Evolutionary conservation across 1,284 basidiomycete species (phyloP).

Genomic region (Neolentinus lepideus): DNA sequence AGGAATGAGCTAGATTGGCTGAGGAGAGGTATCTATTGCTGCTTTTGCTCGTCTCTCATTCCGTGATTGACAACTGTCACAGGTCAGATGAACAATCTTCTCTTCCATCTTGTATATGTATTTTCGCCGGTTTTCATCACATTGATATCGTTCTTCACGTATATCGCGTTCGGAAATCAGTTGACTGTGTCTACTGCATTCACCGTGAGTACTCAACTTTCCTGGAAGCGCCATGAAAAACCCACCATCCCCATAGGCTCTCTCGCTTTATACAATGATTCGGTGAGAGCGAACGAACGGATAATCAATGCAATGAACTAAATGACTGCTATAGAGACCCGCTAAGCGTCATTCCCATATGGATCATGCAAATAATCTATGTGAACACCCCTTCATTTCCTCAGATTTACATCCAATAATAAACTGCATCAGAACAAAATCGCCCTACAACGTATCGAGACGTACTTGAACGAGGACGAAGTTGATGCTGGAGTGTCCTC

Average conservation of each 20-base stretch:
- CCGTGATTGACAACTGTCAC: slow-evolving; percentile 46
- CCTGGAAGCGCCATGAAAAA: too few species aligned
- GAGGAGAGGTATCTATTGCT: too few species aligned
- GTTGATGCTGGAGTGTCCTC: slow-evolving; percentile 30
- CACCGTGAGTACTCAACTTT: slow-evolving; percentile 38
- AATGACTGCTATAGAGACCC: slow-evolving; percentile 39
- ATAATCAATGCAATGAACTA: too few species aligned
- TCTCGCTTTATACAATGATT: slow-evolving; percentile 68
- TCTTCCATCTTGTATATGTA: slow-evolving; percentile 59
- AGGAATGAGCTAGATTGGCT: too few species aligned
- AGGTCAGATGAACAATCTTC: slow-evolving; percentile 50
- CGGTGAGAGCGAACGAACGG: too few species aligned
- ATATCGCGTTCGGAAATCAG: slow-evolving; percentile 55
- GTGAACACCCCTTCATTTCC: too few species aligned
- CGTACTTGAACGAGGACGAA: slow-evolving; percentile 80
- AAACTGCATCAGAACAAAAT: slow-evolving; percentile 57
- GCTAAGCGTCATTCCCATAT: slow-evolving; percentile 62
- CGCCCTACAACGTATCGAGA: slow-evolving; percentile 73
- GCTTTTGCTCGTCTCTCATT: too few species aligned
- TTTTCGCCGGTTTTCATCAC: slow-evolving; percentile 64
- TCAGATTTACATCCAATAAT: too few species aligned
- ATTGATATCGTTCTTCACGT: slow-evolving; percentile 59
- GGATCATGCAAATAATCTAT: slow-evolving; percentile 43
- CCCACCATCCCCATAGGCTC: too few species aligned
- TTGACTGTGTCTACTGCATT: slow-evolving; percentile 64